Evolutionary conservation across 345 rosid genomes (phyloP).

Genomic region (Turritis glabra): DNA sequence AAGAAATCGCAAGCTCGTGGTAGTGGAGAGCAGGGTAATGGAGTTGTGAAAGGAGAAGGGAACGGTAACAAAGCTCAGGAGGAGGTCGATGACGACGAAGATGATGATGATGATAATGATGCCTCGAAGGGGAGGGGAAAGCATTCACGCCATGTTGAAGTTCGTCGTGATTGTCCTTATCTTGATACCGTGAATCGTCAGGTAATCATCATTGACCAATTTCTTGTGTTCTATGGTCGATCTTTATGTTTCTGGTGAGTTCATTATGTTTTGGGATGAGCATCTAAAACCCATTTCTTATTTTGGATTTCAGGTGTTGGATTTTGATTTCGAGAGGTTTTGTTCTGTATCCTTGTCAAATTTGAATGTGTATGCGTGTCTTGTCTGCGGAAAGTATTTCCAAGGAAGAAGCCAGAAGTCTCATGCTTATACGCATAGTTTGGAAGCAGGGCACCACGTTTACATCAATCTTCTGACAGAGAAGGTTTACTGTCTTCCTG

Average conservation of each 20-base stretch:
- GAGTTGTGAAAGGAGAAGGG: neutral
- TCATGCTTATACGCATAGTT: conserved; percentile 96
- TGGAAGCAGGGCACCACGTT: conserved; percentile 97
- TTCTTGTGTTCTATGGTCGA: neutral
- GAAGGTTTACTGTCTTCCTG: conserved; percentile 97
- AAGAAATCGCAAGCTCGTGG: conserved; percentile 15
- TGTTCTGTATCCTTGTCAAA: conserved; percentile 91
- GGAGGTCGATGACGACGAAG: conserved; percentile 49
- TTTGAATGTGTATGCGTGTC: conserved; percentile 90
- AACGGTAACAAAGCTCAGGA: conserved; percentile 36
- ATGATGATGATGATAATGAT: conserved; percentile 35
- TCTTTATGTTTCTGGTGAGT: neutral
- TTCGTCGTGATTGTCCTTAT: conserved; percentile 94
- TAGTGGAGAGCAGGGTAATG: conserved; percentile 1
- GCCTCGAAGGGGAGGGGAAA: conserved; percentile 37
- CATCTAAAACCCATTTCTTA: neutral
- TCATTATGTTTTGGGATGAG: neutral
- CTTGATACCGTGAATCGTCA: conserved; percentile 99
- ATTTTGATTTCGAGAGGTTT: conserved; percentile 96
- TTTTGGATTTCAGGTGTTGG: conserved; percentile 63
- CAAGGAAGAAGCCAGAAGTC: conserved; percentile 97
- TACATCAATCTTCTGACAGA: conserved; percentile 88
- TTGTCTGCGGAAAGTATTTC: conserved; percentile 93
- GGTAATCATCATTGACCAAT: conserved; percentile 43
- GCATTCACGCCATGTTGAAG: conserved; percentile 58